These are phyloP conservation scores for Rauvolfia tetraphylla DNA, from an alignment of 257 asterid genomes.

Conservation along the genomic window DNA sequence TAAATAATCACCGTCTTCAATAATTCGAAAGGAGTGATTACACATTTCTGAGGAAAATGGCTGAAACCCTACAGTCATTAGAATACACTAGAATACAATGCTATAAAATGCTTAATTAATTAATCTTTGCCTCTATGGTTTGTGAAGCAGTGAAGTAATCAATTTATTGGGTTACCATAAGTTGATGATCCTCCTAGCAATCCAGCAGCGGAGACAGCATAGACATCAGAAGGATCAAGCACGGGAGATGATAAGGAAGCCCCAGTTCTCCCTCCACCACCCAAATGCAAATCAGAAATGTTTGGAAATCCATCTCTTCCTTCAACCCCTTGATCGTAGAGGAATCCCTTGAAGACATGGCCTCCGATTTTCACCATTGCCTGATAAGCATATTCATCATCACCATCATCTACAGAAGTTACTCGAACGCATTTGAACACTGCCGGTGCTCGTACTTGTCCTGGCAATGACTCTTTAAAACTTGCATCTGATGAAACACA, in stretches of 20 bases:
- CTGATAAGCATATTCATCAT: constrained; percentile 72
- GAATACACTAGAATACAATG: not conserved
- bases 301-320: constrained; percentile 46
- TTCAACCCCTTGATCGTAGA: constrained; percentile 68
- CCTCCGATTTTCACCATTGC: constrained; percentile 74
- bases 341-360: constrained; percentile 72
- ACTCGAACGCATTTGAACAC: constrained; percentile 70
- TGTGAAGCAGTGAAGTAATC: not conserved
- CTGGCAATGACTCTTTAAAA: constrained; percentile 57
- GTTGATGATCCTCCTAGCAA: constrained; percentile 49
- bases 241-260: constrained; percentile 9
- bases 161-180: constrained; percentile 11
- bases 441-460: constrained; percentile 73
- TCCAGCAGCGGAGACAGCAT: constrained; percentile 38
- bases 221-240: constrained; percentile 35
- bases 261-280: constrained; percentile 29
- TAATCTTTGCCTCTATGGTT: not conserved
- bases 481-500: constrained; percentile 34
- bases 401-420: constrained; percentile 64
- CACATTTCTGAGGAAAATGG: not conserved
- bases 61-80: constrained; percentile 8
- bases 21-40: not conserved
- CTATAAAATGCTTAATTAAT: not conserved
- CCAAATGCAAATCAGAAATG: constrained; percentile 62
- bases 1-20: not conserved